Conservation (phyloP, 257 asterid genomes). For the Scutellaria baicalensis region DNA sequence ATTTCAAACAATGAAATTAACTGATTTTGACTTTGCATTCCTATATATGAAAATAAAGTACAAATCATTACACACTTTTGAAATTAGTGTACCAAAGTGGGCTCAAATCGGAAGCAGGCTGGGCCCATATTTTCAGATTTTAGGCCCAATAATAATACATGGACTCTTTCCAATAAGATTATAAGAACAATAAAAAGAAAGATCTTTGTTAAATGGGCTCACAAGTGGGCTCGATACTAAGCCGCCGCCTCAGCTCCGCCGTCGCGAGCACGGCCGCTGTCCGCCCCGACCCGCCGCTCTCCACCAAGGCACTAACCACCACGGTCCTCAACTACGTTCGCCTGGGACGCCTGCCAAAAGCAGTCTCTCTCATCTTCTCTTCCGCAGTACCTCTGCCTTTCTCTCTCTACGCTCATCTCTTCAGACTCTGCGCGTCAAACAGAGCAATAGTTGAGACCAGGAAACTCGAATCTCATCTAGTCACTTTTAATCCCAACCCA, state of each 20-base stretch:
- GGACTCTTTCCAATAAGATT: too few species aligned
- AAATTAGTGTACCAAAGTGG: too few species aligned
- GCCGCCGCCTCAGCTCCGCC: constrained; percentile 22
- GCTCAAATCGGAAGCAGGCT: too few species aligned
- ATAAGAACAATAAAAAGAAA: too few species aligned
- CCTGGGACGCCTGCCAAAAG: constrained; percentile 51
- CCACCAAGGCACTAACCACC: constrained; percentile 34
- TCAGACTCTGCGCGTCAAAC: constrained; percentile 44
- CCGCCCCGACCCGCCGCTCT: constrained; percentile 10
- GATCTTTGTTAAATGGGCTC: constrained; percentile 11
- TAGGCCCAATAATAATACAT: too few species aligned
- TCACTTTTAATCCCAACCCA: constrained; percentile 44
- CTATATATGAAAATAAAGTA: too few species aligned
- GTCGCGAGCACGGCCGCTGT: constrained; percentile 10
- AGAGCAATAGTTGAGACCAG: constrained; percentile 63
- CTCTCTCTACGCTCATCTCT: constrained; percentile 54
- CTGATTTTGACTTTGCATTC: too few species aligned
- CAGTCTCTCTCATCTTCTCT: constrained; percentile 53
- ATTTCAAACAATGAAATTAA: too few species aligned
- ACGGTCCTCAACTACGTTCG: constrained; percentile 48
- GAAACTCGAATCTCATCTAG: constrained; percentile 60
- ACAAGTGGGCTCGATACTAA: constrained; percentile 27
- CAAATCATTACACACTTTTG: too few species aligned
- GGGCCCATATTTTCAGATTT: too few species aligned
- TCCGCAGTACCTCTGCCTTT: constrained; percentile 41